Percentiles rank a stretch among this genome's conserved stretches.
These are phyloP conservation scores for Trichosanthes truncata DNA, from an alignment of 306 rosid species.

Conservation along the genomic window DNA sequence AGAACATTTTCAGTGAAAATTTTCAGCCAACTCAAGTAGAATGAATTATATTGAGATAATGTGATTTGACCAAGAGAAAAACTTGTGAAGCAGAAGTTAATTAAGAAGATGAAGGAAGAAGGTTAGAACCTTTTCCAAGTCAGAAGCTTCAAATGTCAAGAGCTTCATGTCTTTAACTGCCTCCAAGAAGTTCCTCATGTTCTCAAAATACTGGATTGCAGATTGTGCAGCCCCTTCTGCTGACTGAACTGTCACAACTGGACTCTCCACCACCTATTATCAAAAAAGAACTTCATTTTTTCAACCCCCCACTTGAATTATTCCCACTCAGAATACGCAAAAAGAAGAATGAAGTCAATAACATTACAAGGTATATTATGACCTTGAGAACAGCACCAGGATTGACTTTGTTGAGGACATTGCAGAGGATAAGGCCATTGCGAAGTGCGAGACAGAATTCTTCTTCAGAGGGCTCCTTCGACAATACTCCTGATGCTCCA, in stretches of 20 bases:
- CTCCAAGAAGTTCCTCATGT: conserved; percentile 87
- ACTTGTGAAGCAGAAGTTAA: neutral
- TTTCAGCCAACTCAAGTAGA: neutral
- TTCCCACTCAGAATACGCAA: neutral
- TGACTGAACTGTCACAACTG: conserved; percentile 45
- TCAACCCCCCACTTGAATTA: neutral
- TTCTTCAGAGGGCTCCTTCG: conserved; percentile 77
- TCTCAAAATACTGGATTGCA: conserved; percentile 92
- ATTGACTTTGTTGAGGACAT: conserved; percentile 85
- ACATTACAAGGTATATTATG: neutral
- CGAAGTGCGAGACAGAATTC: conserved; percentile 79
- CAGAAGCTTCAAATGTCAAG: conserved; percentile 91
- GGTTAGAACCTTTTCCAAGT: conserved; percentile 72
- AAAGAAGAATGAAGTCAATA: neutral
- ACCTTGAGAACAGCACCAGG: conserved; percentile 93
- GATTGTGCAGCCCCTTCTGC: conserved; percentile 86
- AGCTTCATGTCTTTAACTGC: conserved; percentile 81
- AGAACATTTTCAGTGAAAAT: neutral
- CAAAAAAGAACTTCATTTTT: neutral
- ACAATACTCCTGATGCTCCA: conserved; percentile 50
- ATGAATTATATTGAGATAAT: neutral
- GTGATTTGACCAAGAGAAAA: neutral
- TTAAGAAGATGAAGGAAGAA: neutral
- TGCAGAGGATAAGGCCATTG: conserved; percentile 94
- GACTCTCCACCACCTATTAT: conserved; percentile 75